Evolutionary conservation across 768 basidiomycete species (phyloP).

Genomic region (Tubosaeta sp.): DNA sequence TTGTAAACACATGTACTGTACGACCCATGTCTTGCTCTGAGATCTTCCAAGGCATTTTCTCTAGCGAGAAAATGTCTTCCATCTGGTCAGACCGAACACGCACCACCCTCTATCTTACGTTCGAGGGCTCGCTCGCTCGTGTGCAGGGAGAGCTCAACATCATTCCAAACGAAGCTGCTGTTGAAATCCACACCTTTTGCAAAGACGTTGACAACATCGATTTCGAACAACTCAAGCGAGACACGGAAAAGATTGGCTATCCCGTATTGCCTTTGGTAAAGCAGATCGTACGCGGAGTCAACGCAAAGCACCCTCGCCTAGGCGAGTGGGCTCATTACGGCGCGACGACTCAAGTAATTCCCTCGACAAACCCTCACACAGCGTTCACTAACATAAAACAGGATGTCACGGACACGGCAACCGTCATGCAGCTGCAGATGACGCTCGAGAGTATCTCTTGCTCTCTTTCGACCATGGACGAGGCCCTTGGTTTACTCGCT

Average conservation of each 20-base stretch:
- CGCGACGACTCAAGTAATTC: conserved; percentile 42
- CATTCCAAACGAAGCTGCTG: conserved; percentile 38
- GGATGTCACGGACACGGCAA: conserved; percentile 49
- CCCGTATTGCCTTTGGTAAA: conserved; percentile 43
- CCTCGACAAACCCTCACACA: too few relatives aligned
- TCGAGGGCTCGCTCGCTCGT: conserved; percentile 33
- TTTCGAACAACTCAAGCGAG: conserved; percentile 34
- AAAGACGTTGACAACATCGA: conserved; percentile 33
- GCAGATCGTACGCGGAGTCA: conserved; percentile 39
- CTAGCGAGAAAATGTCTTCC: conserved; percentile 33
- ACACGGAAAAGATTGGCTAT: conserved; percentile 42
- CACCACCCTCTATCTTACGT: conserved; percentile 21
- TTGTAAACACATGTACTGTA: background rate
- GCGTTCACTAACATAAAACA: conserved; percentile 8
- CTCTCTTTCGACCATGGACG: conserved; percentile 29
- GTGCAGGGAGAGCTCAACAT: conserved; percentile 36
- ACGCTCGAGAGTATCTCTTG: conserved; percentile 34
- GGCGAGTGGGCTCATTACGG: conserved; percentile 50
- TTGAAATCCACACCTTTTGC: conserved; percentile 34
- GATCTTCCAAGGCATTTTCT: conserved; percentile 40
- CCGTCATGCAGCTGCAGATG: conserved; percentile 38
- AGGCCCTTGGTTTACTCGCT: conserved; percentile 28
- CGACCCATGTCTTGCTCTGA: background rate
- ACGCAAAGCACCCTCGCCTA: conserved; percentile 28
- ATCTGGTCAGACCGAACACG: conserved; percentile 40